phyloP scores from a whole-genome alignment of 2,329 filamentous ascomycete species.

The Daldinia sp. region DNA sequence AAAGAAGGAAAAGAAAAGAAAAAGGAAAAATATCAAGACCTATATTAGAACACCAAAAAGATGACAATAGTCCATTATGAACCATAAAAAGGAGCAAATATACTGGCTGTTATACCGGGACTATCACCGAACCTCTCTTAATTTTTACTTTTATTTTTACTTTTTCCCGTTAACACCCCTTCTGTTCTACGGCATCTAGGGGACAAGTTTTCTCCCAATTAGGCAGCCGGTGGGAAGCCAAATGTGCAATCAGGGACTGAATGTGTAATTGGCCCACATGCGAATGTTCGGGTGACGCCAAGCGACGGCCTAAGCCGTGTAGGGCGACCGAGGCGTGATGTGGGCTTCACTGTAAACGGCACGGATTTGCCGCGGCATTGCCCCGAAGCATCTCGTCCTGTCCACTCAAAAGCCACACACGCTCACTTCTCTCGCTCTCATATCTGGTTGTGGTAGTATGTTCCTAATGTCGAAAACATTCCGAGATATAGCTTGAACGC shows the following conservation, averaged over 20 bases:
- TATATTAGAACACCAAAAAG: conserved; percentile 8
- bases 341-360: conserved; percentile 40
- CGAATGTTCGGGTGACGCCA: conserved; percentile 42
- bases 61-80: conserved; percentile 20
- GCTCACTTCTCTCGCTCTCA: conserved; percentile 5
- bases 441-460: too few relatives aligned
- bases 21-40: conserved; percentile 15
- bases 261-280: conserved; percentile 41
- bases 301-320: conserved; percentile 40
- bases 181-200: conserved; percentile 22
- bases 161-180: conserved; percentile 21
- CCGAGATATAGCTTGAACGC: conserved; percentile 32
- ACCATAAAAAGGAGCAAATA: conserved; percentile 5
- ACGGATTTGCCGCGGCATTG: conserved; percentile 42
- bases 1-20: neutral
- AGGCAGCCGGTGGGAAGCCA: conserved; percentile 41
- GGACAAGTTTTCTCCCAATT: conserved; percentile 29
- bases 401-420: conserved; percentile 14
- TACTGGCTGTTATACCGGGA: conserved; percentile 31
- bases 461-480: neutral
- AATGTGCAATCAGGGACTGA: conserved; percentile 38
- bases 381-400: conserved; percentile 34
- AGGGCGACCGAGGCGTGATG: conserved; percentile 42
- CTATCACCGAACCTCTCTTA: conserved; percentile 29
- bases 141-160: conserved; percentile 2